These are phyloP conservation scores for Saccharomyces uvarum DNA, from an alignment of 1,139 yeast species.

Conservation along the genomic window DNA sequence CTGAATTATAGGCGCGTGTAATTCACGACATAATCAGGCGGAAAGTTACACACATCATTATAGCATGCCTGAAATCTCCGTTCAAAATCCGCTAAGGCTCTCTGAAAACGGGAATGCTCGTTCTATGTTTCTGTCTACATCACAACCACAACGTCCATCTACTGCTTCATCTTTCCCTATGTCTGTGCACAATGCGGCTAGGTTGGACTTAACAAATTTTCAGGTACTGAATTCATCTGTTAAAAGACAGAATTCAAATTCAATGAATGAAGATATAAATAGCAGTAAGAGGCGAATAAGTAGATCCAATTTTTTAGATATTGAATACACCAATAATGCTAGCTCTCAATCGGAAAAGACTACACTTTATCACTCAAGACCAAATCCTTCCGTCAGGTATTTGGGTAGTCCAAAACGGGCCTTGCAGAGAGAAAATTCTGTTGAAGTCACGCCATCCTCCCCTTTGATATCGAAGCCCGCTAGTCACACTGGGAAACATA, in stretches of 20 bases:
- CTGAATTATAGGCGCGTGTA: background rate
- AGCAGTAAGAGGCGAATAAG: background rate
- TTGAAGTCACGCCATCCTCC: background rate
- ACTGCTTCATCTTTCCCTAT: background rate
- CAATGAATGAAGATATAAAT: background rate
- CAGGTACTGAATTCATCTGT: background rate
- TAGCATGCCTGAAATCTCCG: background rate
- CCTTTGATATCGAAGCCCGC: background rate
- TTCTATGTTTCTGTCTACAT: background rate
- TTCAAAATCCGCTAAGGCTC: background rate
- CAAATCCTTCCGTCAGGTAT: background rate
- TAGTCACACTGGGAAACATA: background rate
- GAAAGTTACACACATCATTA: background rate
- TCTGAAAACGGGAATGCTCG: background rate
- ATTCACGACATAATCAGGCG: background rate
- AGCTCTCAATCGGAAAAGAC: background rate
- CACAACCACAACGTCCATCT: background rate
- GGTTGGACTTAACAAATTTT: background rate
- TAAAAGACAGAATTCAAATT: background rate
- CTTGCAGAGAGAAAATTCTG: background rate
- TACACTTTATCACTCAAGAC: background rate
- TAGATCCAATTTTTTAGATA: background rate
- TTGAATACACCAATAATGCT: background rate
- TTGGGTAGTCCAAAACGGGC: background rate
- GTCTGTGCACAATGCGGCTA: background rate